Percentiles rank a stretch among this genome's conserved stretches.
phyloP scores from a whole-genome alignment of 1,284 basidiomycete species.

The Blastosporella zonata region DNA sequence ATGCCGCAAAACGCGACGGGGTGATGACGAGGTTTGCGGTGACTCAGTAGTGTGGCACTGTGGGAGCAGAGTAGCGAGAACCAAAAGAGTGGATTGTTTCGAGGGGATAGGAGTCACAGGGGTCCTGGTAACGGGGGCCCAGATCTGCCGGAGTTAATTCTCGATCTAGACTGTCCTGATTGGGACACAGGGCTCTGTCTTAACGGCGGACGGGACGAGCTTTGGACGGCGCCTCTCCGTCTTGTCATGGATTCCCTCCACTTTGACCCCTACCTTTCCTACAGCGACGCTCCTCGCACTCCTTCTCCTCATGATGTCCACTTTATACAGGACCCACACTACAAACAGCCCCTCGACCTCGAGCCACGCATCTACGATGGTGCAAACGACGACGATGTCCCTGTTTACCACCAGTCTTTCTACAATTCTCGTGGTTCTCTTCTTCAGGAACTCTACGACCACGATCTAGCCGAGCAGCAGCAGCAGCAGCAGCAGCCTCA shows the following conservation, averaged over 20 bases:
- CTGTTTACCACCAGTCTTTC: conserved; percentile 19
- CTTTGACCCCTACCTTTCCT: conserved; percentile 62
- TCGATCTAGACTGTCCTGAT: conserved; percentile 16
- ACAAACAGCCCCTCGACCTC: conserved; percentile 41
- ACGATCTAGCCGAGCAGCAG: conserved; percentile 37
- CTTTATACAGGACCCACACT: conserved; percentile 30
- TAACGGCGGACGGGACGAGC: conserved; percentile 6
- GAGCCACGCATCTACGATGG: conserved; percentile 50
- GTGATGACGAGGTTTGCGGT: too few species aligned
- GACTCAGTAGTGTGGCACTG: neutral
- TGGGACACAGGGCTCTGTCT: conserved; percentile 3
- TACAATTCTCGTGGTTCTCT: conserved; percentile 42
- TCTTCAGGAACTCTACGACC: conserved; percentile 67
- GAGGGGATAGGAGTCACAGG: conserved; percentile 18
- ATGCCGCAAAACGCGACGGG: neutral
- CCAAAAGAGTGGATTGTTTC: conserved; percentile 23
- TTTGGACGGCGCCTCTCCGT: conserved; percentile 3
- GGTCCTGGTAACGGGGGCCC: conserved; percentile 15
- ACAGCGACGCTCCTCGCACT: conserved; percentile 66
- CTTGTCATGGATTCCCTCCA: conserved; percentile 53
- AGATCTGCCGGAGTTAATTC: conserved; percentile 15
- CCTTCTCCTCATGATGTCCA: conserved; percentile 57
- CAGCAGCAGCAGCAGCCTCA: conserved; percentile 36
- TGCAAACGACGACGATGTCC: conserved; percentile 31
- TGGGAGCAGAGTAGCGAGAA: conserved; percentile 16